Conservation (phyloP, 306 rosid species). For the Ormosia emarginata region DNA sequence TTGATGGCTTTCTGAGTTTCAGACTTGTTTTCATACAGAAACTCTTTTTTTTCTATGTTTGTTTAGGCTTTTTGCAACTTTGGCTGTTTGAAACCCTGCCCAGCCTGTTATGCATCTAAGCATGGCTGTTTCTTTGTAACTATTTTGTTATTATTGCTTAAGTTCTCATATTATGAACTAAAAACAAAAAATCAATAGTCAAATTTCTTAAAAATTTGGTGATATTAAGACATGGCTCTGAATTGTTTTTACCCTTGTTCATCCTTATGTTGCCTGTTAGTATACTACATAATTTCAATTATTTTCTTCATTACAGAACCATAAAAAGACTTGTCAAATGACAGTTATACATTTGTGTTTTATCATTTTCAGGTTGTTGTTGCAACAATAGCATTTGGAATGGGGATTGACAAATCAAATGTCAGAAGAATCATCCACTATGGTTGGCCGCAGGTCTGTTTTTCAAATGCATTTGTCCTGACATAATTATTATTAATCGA, state of each 20-base stretch:
- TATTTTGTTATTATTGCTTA: not conserved
- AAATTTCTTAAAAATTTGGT: not conserved
- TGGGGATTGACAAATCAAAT: slow-evolving; percentile 92
- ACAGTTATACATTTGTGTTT: not conserved
- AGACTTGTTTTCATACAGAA: not conserved
- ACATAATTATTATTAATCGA: not conserved
- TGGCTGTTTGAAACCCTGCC: not conserved
- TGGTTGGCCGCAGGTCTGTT: slow-evolving; percentile 96
- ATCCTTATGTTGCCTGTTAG: not conserved
- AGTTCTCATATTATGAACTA: not conserved
- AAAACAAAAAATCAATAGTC: not conserved
- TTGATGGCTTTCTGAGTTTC: not conserved
- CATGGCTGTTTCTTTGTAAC: not conserved
- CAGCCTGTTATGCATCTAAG: not conserved
- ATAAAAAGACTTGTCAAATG: not conserved
- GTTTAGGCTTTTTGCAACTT: not conserved
- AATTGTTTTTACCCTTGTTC: not conserved
- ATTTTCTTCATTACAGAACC: slow-evolving; percentile 6
- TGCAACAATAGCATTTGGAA: slow-evolving; percentile 97
- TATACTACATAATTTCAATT: not conserved
- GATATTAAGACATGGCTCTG: not conserved
- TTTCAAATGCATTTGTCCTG: slow-evolving; percentile 1
- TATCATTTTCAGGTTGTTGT: slow-evolving; percentile 69
- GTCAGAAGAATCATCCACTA: slow-evolving; percentile 94
- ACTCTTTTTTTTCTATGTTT: not conserved